These are phyloP conservation scores for Trichoderma reesei DNA, from an alignment of 495 filamentous ascomycete species.

Conservation along the genomic window DNA sequence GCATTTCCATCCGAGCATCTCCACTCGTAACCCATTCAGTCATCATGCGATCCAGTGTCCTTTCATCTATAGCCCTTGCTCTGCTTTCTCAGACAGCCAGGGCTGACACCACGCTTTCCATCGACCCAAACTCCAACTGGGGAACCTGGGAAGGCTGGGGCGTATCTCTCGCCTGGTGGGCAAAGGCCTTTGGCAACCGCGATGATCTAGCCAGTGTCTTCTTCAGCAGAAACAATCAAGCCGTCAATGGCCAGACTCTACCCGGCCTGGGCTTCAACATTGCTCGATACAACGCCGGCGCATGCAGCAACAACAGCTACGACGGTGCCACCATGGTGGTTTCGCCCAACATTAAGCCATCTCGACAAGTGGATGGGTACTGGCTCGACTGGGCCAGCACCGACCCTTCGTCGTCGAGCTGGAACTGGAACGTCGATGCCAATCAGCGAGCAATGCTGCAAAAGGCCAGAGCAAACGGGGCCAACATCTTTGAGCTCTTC, in stretches of 20 bases:
- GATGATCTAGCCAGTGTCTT: constrained; percentile 29
- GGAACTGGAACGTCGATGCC: constrained; percentile 25
- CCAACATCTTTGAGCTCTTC: constrained; percentile 29
- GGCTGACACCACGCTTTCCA: not conserved
- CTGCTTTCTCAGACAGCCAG: not conserved
- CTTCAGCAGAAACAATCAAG: constrained; percentile 20
- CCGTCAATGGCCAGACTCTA: constrained; percentile 18
- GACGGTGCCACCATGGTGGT: constrained; percentile 26
- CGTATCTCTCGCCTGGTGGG: constrained; percentile 33
- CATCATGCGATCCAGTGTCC: not conserved
- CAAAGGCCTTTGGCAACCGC: constrained; percentile 23
- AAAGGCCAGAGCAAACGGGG: constrained; percentile 24
- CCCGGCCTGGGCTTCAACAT: constrained; percentile 33
- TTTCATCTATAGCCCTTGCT: not conserved
- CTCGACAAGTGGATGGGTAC: constrained; percentile 28
- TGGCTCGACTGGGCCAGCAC: constrained; percentile 26
- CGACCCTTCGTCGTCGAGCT: constrained; percentile 20
- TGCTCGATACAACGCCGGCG: constrained; percentile 30
- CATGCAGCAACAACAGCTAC: constrained; percentile 23
- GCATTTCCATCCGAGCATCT: not conserved
- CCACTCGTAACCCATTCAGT: not conserved
- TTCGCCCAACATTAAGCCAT: constrained; percentile 25
- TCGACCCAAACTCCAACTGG: constrained; percentile 23
- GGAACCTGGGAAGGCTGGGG: constrained; percentile 34
- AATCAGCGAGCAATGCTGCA: constrained; percentile 26